Evolutionary conservation across 2,329 filamentous ascomycete genomes (phyloP), one percentile per base, ranked within the genome.

Genomic region (Curvularia spicifera): DNA sequence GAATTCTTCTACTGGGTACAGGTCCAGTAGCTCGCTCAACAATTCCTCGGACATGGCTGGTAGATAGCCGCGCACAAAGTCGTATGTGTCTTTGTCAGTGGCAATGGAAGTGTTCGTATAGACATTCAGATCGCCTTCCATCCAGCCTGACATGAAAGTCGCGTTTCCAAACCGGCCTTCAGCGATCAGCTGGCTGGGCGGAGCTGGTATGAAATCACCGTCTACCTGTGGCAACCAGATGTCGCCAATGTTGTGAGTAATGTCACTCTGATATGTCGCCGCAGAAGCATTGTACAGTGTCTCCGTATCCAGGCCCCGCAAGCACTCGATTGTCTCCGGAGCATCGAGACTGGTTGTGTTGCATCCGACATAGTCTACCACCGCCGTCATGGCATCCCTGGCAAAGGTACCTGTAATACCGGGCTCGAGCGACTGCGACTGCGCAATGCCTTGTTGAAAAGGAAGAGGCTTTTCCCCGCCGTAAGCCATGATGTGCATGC

Each of bases 211-310:
- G 63, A 82, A 82, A 62, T 83, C 81, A 13, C 78, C 79, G 57
- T 84, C 82, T 0, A 84, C 79, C 0, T 72, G 77, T 0, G 83
- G 83, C 0, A 84, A 39, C 79, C 81, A 85, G 49, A 83, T 78
- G 53, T 85, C 83, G 12, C 83, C 82, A 50, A 75, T 66, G 42
- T 77, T 78, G 39, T 72, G 67, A 2, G 51, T 59, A 15, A 77
- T 74, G 48, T 78, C 80, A 5, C 61, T 66, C 8, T 59, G 43
- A 52, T 82, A 79, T 0, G 81, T 83, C 0, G 72, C 65, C n/a
- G 80, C 63, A 0, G 82, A 78, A 0, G 80, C 77, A 42, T 79
- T 73, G 15, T 83, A 71, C 5, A 85, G 71, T 0, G 75, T 75
- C 1, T 77, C 66, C 53, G 75, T 81, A 53, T 79, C 76, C 33